A percentile compares a stretch with the other conserved stretches of the same genome.
phyloP scores from a whole-genome alignment of 176 grass and related monocot species.

The Poa pratensis region DNA sequence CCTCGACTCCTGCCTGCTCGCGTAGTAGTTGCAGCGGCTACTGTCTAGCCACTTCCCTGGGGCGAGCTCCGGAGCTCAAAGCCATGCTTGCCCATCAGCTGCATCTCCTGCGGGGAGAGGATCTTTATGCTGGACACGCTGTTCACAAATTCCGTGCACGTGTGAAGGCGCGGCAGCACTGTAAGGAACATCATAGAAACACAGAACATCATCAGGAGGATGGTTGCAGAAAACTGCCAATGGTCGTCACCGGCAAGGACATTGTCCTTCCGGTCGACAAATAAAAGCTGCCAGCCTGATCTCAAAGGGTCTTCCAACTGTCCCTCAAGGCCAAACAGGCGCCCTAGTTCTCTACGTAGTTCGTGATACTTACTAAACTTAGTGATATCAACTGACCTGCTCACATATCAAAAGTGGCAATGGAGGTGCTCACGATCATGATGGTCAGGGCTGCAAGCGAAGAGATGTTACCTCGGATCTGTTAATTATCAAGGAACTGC shows the following conservation, averaged over 20 bases:
- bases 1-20: neutral
- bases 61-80: neutral
- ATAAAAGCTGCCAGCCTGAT: constrained; percentile 99
- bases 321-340: constrained; percentile 84
- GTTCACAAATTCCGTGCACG: neutral
- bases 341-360: constrained; percentile 71
- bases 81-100: too few relatives aligned
- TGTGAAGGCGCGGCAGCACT: neutral
- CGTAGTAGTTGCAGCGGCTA: neutral
- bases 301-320: constrained; percentile 87
- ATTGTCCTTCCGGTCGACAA: constrained; percentile 5
- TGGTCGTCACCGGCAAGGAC: neutral
- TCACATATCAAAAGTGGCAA: neutral
- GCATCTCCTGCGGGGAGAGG: too few relatives aligned
- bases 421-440: too few relatives aligned
- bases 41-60: neutral
- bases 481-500: too few relatives aligned
- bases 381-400: constrained; percentile 80
- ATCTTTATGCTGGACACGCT: neutral
- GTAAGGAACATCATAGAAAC: neutral
- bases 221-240: neutral
- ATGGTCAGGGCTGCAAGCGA: too few relatives aligned
- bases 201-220: neutral
- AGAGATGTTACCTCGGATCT: too few relatives aligned
- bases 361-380: constrained; percentile 79